Base-by-base conservation (phyloP, 495 filamentous ascomycete genomes). In the Eremomyces bilateralis region DNA sequence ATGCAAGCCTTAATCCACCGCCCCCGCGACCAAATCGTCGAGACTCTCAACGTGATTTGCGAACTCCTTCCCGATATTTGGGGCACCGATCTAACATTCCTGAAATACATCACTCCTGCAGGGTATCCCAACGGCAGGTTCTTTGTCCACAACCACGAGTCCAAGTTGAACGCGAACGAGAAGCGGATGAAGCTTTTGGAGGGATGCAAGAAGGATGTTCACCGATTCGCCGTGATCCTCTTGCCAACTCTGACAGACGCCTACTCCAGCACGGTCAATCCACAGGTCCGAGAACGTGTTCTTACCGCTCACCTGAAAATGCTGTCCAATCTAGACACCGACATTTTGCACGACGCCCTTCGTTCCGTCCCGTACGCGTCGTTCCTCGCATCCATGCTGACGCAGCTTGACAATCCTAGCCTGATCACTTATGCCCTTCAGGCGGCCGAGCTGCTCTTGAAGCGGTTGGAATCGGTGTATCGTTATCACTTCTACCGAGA, bases 1-100 rank as follows among this genome's bases (percentile, higher is more conserved):
- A 95, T 99, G 90, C 88, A 99, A 50, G 84, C 88, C 20, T 57
- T 99, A 45, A 93, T 99, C 35, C 90, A 95, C 48, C 70, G 84
- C 21, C 88, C 88, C n/a, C 71, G 82, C 29, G 88, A 99, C 47
- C 90, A 95, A 51, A 76, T 99, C 18, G 83, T 80, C 46, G 90
- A 99, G 59, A 93, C 90, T 3, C 67, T 99, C 37, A 94, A 93
- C 52, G 84, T 99, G 37, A 83, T 95, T 42, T 95, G 90, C 57
- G 90, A 95, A 59, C 64, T 99, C 12, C 64, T 99, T 18, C 90
- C 90, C 2, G 65, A 60, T 11, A 57, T 80, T 20, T 62, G 65
- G 1, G 54, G 46, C 31, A 58, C 64, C 4, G 50, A 50, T 18
- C 54, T 71, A 19, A 61, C 61, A 0, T 59, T 60, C 27, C 38